Base-by-base conservation (phyloP, 208 protist genomes). In the Trypanosoma lewisi region DNA sequence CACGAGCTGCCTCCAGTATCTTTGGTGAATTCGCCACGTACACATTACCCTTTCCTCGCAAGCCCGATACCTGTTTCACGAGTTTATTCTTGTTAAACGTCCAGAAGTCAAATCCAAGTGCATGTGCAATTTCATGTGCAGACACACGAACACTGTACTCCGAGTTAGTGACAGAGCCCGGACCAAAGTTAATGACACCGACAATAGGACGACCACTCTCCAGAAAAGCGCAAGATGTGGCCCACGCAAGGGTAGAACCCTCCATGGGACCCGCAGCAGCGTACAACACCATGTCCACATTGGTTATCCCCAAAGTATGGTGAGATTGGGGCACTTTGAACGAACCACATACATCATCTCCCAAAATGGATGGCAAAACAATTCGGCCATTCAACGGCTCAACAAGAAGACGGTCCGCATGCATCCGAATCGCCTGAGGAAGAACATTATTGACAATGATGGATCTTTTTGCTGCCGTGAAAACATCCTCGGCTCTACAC, bases 121-220 rank as follows among this genome's bases (percentile, higher is more conserved):
- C 61, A 52, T 82, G 76, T n/a, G 67, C 65, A 45, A 82, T 70
- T 37, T 77, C 70, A 53, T 77, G 76, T 2, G 71, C 66, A n/a
- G 62, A 39, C 1, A 42, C 36, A 44, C 76, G 76, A 14, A 77
- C 47, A 33, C 34, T 28, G 7, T 41, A n/a, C 28, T 44, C 12
- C 4, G 41, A 57, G 4, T 31, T 19, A 39, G 36, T 16, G 11
- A 77, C 56, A 44, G 30, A 36, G 4, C 45, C 19, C 1, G 70
- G 67, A 14, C 17, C 31, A 33, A 72, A 54, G 44, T 75, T 82
- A 1, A 75, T 53, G 0, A 49, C 62, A 23, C 61, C 70, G 2
- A 64, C 45, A 23, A 64, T 21, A 6, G 76, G 69, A 21, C 76
- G 76, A 0, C 61, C 56, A 21, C n/a, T 37, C 1, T 6, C 12